Conservation (phyloP, 805 yeast species). For the Alloascoidea hylecoeti region DNA sequence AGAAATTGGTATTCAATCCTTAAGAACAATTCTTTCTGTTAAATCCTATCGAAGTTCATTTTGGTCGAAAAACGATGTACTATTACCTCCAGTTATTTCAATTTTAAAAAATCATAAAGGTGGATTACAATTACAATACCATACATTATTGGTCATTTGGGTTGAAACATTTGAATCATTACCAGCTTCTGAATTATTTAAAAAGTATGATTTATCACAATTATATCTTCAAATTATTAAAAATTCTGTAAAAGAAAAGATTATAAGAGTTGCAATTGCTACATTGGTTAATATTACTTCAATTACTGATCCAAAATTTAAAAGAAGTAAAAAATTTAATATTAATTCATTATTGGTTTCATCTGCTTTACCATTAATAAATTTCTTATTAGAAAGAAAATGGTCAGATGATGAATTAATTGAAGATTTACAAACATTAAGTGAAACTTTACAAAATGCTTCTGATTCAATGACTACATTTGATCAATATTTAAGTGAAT, state of each 20-base stretch:
- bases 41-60: slow-evolving; percentile 39
- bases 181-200: slow-evolving; percentile 31
- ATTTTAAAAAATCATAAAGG: slow-evolving; percentile 28
- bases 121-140: slow-evolving; percentile 74
- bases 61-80: slow-evolving; percentile 27
- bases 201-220: slow-evolving; percentile 37
- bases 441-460: slow-evolving; percentile 50
- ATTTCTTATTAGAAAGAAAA: slow-evolving; percentile 68
- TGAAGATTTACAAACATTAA: slow-evolving; percentile 47
- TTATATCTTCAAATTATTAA: slow-evolving; percentile 40
- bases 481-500: slow-evolving; percentile 82
- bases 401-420: slow-evolving; percentile 91
- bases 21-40: slow-evolving; percentile 42
- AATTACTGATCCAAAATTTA: slow-evolving; percentile 15
- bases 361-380: slow-evolving; percentile 57
- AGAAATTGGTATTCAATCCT: slow-evolving; percentile 49
- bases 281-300: slow-evolving; percentile 48
- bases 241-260: slow-evolving; percentile 82
- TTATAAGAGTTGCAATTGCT: slow-evolving; percentile 73
- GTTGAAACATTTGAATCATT: slow-evolving; percentile 58
- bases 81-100: slow-evolving; percentile 33
- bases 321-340: slow-evolving; percentile 30
- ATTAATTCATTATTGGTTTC: slow-evolving; percentile 60
- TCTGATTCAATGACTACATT: slow-evolving; percentile 76
- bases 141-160: slow-evolving; percentile 72